phyloP scores from a whole-genome alignment of 2,329 filamentous ascomycete species.

The Fusarium tuaranense region DNA sequence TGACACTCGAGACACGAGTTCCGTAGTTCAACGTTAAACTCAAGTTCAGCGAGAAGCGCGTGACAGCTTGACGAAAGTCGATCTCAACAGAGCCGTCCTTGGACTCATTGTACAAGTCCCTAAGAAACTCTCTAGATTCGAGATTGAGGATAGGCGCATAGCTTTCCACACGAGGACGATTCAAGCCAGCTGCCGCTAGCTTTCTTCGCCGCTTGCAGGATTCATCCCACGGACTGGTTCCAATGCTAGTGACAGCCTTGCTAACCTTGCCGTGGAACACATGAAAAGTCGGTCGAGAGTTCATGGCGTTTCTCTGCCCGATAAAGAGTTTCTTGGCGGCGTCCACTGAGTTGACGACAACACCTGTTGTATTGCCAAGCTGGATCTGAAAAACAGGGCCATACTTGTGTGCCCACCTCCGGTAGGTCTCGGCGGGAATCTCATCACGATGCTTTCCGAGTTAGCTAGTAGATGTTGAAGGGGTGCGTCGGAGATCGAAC shows the following conservation, averaged over 20 bases:
- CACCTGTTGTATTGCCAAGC: conserved; percentile 64
- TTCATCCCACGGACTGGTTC: conserved; percentile 77
- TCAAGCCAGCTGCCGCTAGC: conserved; percentile 64
- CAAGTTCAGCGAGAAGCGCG: conserved; percentile 73
- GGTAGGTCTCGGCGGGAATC: conserved; percentile 40
- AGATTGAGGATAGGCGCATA: conserved; percentile 77
- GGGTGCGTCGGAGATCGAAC: neutral
- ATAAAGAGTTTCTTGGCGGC: conserved; percentile 74
- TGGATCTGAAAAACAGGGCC: conserved; percentile 51
- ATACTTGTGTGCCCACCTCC: conserved; percentile 45
- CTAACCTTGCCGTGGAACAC: conserved; percentile 69
- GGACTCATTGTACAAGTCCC: conserved; percentile 69
- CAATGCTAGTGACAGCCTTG: conserved; percentile 58
- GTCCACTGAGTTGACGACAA: conserved; percentile 76
- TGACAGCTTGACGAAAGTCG: conserved; percentile 72
- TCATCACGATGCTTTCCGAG: neutral
- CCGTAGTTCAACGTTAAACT: conserved; percentile 75
- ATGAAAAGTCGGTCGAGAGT: conserved; percentile 74
- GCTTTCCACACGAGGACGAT: conserved; percentile 72
- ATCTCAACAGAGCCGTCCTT: conserved; percentile 66
- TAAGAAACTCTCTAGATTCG: conserved; percentile 68
- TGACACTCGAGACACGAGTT: conserved; percentile 47
- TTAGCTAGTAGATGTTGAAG: neutral
- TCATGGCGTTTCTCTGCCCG: conserved; percentile 73
- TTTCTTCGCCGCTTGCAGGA: conserved; percentile 74